Conservation (phyloP, 805 yeast genomes). For the Saccharomycopsis capsularis region DNA sequence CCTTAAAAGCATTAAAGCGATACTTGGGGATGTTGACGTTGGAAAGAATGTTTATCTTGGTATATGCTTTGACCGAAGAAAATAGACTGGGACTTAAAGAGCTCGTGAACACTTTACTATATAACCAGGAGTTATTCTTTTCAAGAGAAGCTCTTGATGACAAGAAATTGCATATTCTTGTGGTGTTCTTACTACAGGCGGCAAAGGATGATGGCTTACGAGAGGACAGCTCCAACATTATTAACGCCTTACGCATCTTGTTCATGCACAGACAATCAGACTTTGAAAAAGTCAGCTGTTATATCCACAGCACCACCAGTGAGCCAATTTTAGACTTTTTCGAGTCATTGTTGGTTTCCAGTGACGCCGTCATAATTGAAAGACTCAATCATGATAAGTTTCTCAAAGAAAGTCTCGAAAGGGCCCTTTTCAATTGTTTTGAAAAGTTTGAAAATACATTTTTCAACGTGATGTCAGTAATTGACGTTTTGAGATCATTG, state of each 20-base stretch:
- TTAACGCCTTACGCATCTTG: conserved; percentile 30
- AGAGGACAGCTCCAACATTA: conserved; percentile 21
- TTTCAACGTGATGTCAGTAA: conserved; percentile 19
- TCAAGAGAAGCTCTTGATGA: conserved; percentile 29
- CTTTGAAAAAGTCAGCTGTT: conserved; percentile 25
- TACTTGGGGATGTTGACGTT: conserved; percentile 29
- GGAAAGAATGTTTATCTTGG: conserved; percentile 28
- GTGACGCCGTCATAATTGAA: conserved; percentile 28
- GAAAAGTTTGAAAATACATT: conserved; percentile 25
- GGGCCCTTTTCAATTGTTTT: conserved; percentile 24
- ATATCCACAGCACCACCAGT: conserved; percentile 26
- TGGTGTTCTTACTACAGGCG: conserved; percentile 26
- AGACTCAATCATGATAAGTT: conserved; percentile 20
- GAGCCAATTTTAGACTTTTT: conserved; percentile 24
- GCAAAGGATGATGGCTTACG: conserved; percentile 11
- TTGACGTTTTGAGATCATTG: conserved; percentile 21
- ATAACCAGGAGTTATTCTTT: conserved; percentile 30
- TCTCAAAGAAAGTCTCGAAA: conserved; percentile 21
- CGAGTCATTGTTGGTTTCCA: conserved; percentile 23
- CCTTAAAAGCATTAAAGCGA: conserved; percentile 24
- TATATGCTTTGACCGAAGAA: conserved; percentile 21
- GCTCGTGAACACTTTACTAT: conserved; percentile 27
- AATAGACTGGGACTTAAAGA: conserved; percentile 27
- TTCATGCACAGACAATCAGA: conserved; percentile 30
- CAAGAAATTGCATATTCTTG: conserved; percentile 31